Conservation (phyloP, 768 basidiomycete species). For the Cyclocybe aegerita region DNA sequence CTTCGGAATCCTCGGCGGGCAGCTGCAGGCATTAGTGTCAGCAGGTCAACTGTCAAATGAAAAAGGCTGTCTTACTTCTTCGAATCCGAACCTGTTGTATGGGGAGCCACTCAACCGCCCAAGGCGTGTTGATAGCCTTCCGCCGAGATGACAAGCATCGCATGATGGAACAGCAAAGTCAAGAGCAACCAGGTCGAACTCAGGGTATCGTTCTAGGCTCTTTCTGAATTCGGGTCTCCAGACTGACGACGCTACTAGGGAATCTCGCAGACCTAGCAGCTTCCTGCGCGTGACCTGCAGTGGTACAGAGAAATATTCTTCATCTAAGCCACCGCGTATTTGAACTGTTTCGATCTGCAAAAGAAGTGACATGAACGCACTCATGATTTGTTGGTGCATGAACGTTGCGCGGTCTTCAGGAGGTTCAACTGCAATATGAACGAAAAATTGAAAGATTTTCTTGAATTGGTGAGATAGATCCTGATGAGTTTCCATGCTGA, state of each 20-base stretch:
- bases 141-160: conserved; percentile 81
- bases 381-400: conserved; percentile 49
- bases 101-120: conserved; percentile 63
- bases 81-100: conserved; percentile 74
- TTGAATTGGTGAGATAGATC: conserved; percentile 82
- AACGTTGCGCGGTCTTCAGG: conserved; percentile 49
- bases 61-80: conserved; percentile 12
- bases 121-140: conserved; percentile 61
- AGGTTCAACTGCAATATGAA: conserved; percentile 71
- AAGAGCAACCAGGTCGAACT: conserved; percentile 52
- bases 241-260: conserved; percentile 79
- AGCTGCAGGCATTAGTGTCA: neutral
- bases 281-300: conserved; percentile 67
- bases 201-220: conserved; percentile 64
- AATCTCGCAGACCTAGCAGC: conserved; percentile 66
- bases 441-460: conserved; percentile 84
- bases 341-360: neutral
- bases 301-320: conserved; percentile 77
- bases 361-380: conserved; percentile 6
- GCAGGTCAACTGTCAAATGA: neutral
- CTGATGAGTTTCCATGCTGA: conserved; percentile 79
- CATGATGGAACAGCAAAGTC: conserved; percentile 63
- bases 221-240: conserved; percentile 75
- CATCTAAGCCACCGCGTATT: conserved; percentile 30
- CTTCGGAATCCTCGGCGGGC: conserved; percentile 10